A percentile compares a stretch with the other conserved stretches of the same genome.
These are phyloP conservation scores for Orbilia brochopaga DNA, from an alignment of 2,329 filamentous ascomycete species.

Conservation along the genomic window DNA sequence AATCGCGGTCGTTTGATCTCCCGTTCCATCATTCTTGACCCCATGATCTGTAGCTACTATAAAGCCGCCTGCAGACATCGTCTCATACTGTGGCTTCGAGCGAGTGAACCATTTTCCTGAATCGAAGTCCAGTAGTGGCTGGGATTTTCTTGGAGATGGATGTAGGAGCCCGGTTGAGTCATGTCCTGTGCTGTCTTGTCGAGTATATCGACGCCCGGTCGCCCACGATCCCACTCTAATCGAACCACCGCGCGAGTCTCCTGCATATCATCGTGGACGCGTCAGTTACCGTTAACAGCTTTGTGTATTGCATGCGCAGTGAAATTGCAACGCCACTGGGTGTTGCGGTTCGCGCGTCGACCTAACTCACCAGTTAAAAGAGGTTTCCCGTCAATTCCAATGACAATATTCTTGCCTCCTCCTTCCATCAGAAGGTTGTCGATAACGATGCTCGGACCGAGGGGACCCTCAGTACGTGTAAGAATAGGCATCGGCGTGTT, in stretches of 20 bases:
- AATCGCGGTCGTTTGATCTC: conserved; percentile 79
- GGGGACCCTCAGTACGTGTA: not conserved
- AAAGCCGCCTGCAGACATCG: conserved; percentile 70
- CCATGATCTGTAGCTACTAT: conserved; percentile 81
- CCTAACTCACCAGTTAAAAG: not conserved
- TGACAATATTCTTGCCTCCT: not conserved
- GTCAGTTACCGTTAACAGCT: not conserved
- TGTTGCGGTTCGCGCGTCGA: too few species aligned
- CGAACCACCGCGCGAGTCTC: conserved; percentile 74
- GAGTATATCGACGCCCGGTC: conserved; percentile 72
- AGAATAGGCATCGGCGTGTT: not conserved
- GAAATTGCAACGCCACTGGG: too few species aligned
- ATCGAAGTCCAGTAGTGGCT: conserved; percentile 66
- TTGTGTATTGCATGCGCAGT: too few species aligned
- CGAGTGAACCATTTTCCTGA: conserved; percentile 73
- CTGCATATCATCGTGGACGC: conserved; percentile 65
- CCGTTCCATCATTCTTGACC: conserved; percentile 81
- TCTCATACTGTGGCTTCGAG: conserved; percentile 86
- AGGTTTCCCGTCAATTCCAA: not conserved
- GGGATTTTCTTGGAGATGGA: conserved; percentile 64
- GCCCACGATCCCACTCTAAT: conserved; percentile 66
- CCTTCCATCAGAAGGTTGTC: not conserved
- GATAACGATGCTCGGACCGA: not conserved
- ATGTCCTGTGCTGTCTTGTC: conserved; percentile 64
- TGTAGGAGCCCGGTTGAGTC: conserved; percentile 58